Evolutionary conservation across 1,139 yeast species (phyloP), one percentile per base, ranked within the genome.

Genomic region (Pneumocystis murina): DNA sequence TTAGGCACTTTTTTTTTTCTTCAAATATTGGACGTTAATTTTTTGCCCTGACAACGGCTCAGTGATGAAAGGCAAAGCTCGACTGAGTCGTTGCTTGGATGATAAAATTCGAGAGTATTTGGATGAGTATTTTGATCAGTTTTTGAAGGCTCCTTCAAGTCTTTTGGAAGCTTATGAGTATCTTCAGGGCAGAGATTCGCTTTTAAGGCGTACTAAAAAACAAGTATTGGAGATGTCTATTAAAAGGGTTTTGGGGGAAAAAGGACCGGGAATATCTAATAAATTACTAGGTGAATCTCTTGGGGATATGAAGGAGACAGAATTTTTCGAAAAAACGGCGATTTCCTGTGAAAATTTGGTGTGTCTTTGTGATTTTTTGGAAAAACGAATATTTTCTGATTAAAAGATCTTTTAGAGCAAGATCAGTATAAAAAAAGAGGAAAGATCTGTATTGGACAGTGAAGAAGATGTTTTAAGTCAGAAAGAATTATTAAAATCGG

Each of bases 341-440:
- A 66, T 28, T 65, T 24, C 16, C 10, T 14, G 28, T 20, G 62
- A 17, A 12, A 8, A 59, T 17, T 36, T 59, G 10, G 14, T 60
- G 16, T 60, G 57, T 36, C 60, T 30, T 30, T n/a, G 14, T 24
- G 12, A 10, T 8, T 48, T 48, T 48, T 10, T 20, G 28, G 28
- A 10, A 48, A 48, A 48, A 24, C 24, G 55, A 24, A 7, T 1
- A 10, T 48, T 48, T 24, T 48, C n/a, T 48, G n/a, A 24, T 48
- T 48, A 24, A 58, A 20, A 20, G 16, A 24, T 28, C 17, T 24
- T 16, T 6, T 33, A 67, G 69, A 64, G 65, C 38, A 61, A 77
- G 2, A 90, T 89, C 70, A 77, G 82, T 3, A 80, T 88, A 75
- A 91, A 91, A 72, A 87, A 85, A 70, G 82, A 86, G 35, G 86